phyloP scores from a whole-genome alignment of 768 basidiomycete genomes.

The Leccinum subgranulosum region DNA sequence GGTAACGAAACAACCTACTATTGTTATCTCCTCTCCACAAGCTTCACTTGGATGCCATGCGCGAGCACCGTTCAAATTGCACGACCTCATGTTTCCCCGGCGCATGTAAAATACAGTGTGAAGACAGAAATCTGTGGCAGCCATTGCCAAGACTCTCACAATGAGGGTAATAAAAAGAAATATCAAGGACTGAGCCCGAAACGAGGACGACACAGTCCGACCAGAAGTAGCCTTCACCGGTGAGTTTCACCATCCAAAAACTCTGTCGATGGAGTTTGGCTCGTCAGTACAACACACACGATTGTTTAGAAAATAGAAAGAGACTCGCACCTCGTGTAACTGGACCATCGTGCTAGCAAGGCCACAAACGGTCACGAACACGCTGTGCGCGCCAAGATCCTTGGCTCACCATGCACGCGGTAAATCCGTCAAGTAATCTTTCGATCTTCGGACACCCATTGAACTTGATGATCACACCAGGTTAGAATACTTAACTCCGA shows the following conservation, averaged over 20 bases:
- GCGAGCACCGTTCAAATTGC: background rate
- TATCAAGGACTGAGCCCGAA: background rate
- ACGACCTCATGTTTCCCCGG: background rate
- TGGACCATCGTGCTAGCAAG: constrained; percentile 35
- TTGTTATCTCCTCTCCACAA: background rate
- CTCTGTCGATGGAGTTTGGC: background rate
- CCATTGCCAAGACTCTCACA: background rate
- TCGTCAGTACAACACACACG: background rate
- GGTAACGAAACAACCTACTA: background rate
- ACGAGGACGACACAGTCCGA: background rate
- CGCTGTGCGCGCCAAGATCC: constrained; percentile 29
- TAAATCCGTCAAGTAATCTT: constrained; percentile 42
- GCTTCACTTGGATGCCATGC: background rate
- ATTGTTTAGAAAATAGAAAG: constrained; percentile 15
- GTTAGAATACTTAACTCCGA: background rate
- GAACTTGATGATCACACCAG: background rate
- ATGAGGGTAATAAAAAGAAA: background rate
- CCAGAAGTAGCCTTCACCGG: background rate
- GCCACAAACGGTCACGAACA: constrained; percentile 41
- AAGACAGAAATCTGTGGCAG: background rate
- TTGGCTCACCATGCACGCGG: constrained; percentile 38
- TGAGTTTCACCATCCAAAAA: constrained; percentile 23
- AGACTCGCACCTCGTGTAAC: constrained; percentile 35
- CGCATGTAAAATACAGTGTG: background rate
- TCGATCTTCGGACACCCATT: constrained; percentile 47